Percentiles rank a stretch among this genome's conserved stretches.
Evolutionary conservation across 371 early-diverging fungal species (phyloP).

Genomic region (Mucor mucedo): DNA sequence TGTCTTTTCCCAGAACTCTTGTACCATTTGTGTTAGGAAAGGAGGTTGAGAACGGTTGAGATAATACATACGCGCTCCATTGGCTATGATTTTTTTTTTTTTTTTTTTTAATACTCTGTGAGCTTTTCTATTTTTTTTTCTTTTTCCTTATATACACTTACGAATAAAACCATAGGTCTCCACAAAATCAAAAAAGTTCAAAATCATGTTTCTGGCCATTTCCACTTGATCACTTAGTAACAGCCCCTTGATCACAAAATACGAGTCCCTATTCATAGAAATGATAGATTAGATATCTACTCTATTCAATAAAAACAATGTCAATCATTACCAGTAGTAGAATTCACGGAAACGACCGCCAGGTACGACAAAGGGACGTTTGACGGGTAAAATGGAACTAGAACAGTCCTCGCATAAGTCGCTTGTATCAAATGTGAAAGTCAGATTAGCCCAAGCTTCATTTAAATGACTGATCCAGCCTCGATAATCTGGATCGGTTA

Average conservation of each 20-base stretch:
- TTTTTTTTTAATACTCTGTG: neutral
- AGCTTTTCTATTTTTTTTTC: neutral
- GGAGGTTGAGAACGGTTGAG: slow-evolving; percentile 91
- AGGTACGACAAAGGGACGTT: slow-evolving; percentile 82
- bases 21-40: slow-evolving; percentile 76
- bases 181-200: slow-evolving; percentile 75
- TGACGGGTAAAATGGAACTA: slow-evolving; percentile 58
- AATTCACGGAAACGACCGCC: slow-evolving; percentile 92
- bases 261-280: slow-evolving; percentile 66
- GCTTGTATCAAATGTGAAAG: slow-evolving; percentile 55
- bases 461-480: slow-evolving; percentile 61
- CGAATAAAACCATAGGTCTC: slow-evolving; percentile 80
- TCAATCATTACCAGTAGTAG: slow-evolving; percentile 77
- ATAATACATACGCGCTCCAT: slow-evolving; percentile 88
- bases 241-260: slow-evolving; percentile 84
- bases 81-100: slow-evolving; percentile 47
- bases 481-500: slow-evolving; percentile 54
- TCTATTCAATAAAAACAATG: neutral
- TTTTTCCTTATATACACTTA: slow-evolving; percentile 30
- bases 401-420: slow-evolving; percentile 60
- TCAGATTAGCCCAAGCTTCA: slow-evolving; percentile 65
- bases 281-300: neutral
- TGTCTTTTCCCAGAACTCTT: slow-evolving; percentile 61
- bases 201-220: slow-evolving; percentile 65
- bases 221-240: slow-evolving; percentile 66